Evolutionary conservation across 2,329 filamentous ascomycete genomes (phyloP).

Genomic region (Chaetomiaceae sp.): DNA sequence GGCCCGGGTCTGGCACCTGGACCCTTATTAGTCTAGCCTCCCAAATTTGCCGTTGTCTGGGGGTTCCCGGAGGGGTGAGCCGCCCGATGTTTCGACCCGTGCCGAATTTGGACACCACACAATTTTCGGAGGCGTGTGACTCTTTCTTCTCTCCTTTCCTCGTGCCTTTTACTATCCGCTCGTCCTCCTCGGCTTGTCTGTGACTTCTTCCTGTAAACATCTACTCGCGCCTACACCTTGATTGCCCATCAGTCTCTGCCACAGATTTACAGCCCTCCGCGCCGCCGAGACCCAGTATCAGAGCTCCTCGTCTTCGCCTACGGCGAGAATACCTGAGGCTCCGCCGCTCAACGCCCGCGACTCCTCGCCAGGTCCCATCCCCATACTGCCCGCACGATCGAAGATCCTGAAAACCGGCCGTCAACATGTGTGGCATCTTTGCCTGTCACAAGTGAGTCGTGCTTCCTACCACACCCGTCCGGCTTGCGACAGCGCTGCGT

Average conservation of each 20-base stretch:
- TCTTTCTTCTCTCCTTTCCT: slow-evolving; percentile 12
- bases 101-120: slow-evolving; percentile 22
- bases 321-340: slow-evolving; percentile 15
- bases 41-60: slow-evolving; percentile 17
- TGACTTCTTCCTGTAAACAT: slow-evolving; percentile 10
- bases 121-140: slow-evolving; percentile 22
- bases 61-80: slow-evolving; percentile 14
- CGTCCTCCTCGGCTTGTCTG: slow-evolving; percentile 13
- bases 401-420: background rate
- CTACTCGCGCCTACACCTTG: slow-evolving; percentile 7
- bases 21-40: slow-evolving; percentile 18
- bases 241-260: background rate
- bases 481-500: background rate
- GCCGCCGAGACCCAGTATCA: slow-evolving; percentile 23
- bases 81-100: slow-evolving; percentile 13
- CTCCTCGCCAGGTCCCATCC: slow-evolving; percentile 12
- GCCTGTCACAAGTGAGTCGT: slow-evolving; percentile 77
- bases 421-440: slow-evolving; percentile 89
- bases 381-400: slow-evolving; percentile 10
- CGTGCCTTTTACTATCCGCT: slow-evolving; percentile 2
- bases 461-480: slow-evolving; percentile 19
- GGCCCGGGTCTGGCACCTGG: slow-evolving; percentile 11
- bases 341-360: slow-evolving; percentile 21
- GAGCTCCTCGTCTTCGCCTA: slow-evolving; percentile 21
- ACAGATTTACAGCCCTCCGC: background rate